Percentiles rank a stretch among this genome's conserved stretches.
These are phyloP conservation scores for Verticillium zaregamsianum DNA, from an alignment of 2,329 filamentous ascomycete genomes.

Conservation along the genomic window DNA sequence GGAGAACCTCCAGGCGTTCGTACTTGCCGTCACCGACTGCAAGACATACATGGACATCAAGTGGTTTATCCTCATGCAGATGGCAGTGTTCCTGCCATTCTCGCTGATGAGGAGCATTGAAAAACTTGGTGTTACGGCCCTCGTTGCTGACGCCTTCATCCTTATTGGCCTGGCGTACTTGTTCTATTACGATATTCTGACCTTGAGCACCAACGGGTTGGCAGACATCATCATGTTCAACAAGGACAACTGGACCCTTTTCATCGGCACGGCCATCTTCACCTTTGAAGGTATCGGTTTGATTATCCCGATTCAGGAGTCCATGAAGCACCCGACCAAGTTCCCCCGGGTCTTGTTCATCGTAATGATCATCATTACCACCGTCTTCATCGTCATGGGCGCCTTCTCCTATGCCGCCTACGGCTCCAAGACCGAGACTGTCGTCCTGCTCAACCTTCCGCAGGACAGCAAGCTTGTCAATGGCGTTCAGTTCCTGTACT, in stretches of 20 bases:
- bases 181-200: conserved; percentile 91
- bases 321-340: conserved; percentile 80
- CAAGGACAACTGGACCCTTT: conserved; percentile 86
- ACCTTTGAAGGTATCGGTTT: conserved; percentile 76
- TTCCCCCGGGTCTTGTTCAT: conserved; percentile 84
- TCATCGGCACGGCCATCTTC: conserved; percentile 96
- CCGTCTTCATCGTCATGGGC: conserved; percentile 86
- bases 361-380: conserved; percentile 93
- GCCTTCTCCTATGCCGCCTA: conserved; percentile 95
- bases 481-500: conserved; percentile 93
- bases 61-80: conserved; percentile 88
- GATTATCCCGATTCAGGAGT: conserved; percentile 71
- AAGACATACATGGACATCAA: conserved; percentile 80
- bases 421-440: conserved; percentile 91
- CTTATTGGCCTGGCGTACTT: conserved; percentile 87
- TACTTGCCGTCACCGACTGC: conserved; percentile 86
- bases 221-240: conserved; percentile 92
- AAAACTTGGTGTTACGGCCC: conserved; percentile 91
- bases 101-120: conserved; percentile 94
- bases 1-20: conserved; percentile 92
- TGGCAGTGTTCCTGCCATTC: conserved; percentile 91
- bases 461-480: conserved; percentile 96
- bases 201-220: conserved; percentile 70
- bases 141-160: conserved; percentile 93
- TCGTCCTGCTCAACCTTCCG: conserved; percentile 91